Base-by-base conservation (phyloP, 73 alveolate species). In the Paramecium primaurelia region DNA sequence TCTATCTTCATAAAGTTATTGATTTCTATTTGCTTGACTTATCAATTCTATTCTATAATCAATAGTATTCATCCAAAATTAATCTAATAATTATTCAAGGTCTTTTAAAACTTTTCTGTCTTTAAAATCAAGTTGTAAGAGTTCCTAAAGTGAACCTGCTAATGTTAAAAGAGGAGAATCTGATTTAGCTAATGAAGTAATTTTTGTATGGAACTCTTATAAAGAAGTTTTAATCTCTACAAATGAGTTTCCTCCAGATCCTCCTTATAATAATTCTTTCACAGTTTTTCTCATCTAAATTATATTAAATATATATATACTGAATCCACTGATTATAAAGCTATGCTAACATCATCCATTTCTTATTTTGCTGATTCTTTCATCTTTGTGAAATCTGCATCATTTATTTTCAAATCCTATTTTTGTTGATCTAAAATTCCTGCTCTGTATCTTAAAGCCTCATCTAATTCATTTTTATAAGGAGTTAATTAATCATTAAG, bases 381-480 rank as follows among this genome's bases (percentile, higher is more conserved):
- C 71, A 77, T 77, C 7, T 42, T 45, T 38, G 68, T 9, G n/a
- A 28, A 77, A 16, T 77, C 90, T n/a, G 68, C 71, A 38, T 77
- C 90, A 45, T 77, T 38, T 14, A 38, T 77, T 18, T 77, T 38
- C 26, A 77, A 75, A 16, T 40, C 90, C n/a, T 38, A 28, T 42
- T 77, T 77, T 38, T 77, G 12, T 45, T 77, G 40, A 14, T 77
- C 71, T 22, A 40, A 77, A 0, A 77, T 77, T n/a, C 90, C 90
- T 20, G 45, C 49, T 44, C 91, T 80, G 30, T 80, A 80, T 18
- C 30, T 45, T 6, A 80, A 44, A 12, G 73, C 49, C 16, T 44
- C 90, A 77, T 77, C 90, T 12, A 77, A 77, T 22, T 80, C 73
- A 80, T 11, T 45, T 80, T 80, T 80, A 80, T 80, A 75, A 36